A percentile compares a stretch with the other conserved stretches of the same genome.
These are phyloP conservation scores for Globisporangium camurandrum DNA, from an alignment of 352 stramenopile species.

Conservation along the genomic window DNA sequence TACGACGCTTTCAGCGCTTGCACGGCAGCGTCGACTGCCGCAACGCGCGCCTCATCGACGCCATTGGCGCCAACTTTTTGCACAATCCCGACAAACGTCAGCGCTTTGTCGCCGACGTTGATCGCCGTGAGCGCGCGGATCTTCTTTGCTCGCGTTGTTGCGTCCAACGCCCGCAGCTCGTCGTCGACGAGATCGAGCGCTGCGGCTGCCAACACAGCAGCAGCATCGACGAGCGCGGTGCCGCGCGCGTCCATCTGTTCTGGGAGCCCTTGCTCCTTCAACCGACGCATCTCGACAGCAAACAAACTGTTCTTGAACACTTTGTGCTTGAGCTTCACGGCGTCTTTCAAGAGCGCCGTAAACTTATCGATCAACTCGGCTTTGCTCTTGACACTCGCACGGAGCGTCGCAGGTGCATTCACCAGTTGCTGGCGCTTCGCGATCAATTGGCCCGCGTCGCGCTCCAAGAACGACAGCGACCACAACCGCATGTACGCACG, in stretches of 20 bases:
- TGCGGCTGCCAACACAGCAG: conserved; percentile 45
- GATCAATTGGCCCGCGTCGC: conserved; percentile 64
- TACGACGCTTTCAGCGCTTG: conserved; percentile 52
- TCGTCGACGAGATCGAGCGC: conserved; percentile 75
- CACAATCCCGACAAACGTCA: conserved; percentile 75
- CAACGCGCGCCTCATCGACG: conserved; percentile 41
- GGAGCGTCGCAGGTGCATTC: conserved; percentile 59
- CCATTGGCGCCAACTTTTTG: conserved; percentile 71
- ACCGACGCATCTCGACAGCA: conserved; percentile 34
- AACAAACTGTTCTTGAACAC: conserved; percentile 79
- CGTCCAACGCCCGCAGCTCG: conserved; percentile 61
- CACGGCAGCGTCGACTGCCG: conserved; percentile 29
- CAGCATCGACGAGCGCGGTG: conserved; percentile 52
- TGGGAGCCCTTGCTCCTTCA: conserved; percentile 51
- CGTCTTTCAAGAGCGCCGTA: conserved; percentile 78
- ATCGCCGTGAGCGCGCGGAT: conserved; percentile 62
- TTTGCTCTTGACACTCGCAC: conserved; percentile 64
- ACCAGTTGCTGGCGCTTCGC: conserved; percentile 66
- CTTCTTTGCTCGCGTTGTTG: conserved; percentile 67
- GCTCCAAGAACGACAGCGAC: conserved; percentile 75
- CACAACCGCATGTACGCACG: conserved; percentile 72
- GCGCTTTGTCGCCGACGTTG: conserved; percentile 65
- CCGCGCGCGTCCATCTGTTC: conserved; percentile 72
- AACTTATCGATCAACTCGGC: conserved; percentile 82
- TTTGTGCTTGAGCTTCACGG: conserved; percentile 85